Conservation (phyloP, 345 rosid genomes). For the Kandelia obovata region DNA sequence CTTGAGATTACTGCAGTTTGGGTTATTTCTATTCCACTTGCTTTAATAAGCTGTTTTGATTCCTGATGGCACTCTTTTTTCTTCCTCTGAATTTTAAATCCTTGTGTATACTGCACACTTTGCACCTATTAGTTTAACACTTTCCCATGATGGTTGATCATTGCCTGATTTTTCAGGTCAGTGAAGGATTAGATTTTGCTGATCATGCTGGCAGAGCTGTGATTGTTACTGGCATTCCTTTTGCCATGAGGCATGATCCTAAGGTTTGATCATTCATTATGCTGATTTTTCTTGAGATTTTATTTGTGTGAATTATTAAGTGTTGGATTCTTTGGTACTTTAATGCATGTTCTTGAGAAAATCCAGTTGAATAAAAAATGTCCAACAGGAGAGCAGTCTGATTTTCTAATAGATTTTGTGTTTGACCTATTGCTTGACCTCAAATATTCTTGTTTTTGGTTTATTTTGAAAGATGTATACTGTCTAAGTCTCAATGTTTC, state of each 20-base stretch:
- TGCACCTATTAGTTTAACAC: background rate
- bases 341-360: too few species aligned
- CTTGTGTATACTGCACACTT: background rate
- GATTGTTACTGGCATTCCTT: conserved; percentile 85
- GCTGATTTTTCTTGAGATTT: background rate
- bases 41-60: conserved; percentile 1
- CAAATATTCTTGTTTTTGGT: background rate
- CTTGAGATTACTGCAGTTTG: background rate
- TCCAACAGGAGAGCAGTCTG: too few species aligned
- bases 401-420: too few species aligned
- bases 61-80: background rate
- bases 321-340: background rate
- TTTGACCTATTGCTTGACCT: background rate
- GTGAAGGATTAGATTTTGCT: conserved; percentile 98
- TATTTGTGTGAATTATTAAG: conserved; percentile 3
- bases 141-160: conserved; percentile 16
- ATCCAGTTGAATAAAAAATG: too few species aligned
- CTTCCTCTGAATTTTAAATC: background rate
- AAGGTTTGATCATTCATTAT: conserved; percentile 52
- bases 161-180: conserved; percentile 58
- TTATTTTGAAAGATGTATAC: background rate
- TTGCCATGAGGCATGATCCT: conserved; percentile 71
- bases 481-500: background rate
- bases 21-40: background rate
- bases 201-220: conserved; percentile 99